Evolutionary conservation across 164 flowering plant genomes (phyloP).

Genomic region (Vitis vinifera): DNA sequence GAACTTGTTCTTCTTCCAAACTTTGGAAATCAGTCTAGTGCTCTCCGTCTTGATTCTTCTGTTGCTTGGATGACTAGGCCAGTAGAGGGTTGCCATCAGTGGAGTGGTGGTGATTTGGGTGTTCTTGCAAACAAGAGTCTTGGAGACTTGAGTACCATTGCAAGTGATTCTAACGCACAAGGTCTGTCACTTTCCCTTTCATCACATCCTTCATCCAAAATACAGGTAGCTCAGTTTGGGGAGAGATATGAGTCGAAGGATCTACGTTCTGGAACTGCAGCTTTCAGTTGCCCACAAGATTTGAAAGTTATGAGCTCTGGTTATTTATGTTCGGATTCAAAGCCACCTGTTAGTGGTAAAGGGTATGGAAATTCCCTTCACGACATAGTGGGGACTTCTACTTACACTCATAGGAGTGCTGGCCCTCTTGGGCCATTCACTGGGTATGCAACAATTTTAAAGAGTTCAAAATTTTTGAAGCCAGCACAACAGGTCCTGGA

Average conservation of each 20-base stretch:
- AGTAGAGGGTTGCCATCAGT: slow-evolving; percentile 21
- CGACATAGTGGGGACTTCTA: slow-evolving; percentile 28
- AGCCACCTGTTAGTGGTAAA: slow-evolving; percentile 19
- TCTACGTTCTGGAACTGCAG: slow-evolving; percentile 11
- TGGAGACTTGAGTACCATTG: slow-evolving; percentile 12
- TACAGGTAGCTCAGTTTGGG: slow-evolving; percentile 21
- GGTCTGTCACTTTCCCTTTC: slow-evolving; percentile 55
- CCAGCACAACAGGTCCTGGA: slow-evolving; percentile 73
- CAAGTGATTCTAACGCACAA: slow-evolving; percentile 27
- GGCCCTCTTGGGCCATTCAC: slow-evolving; percentile 98
- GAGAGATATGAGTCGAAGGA: slow-evolving; percentile 22
- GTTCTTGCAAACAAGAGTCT: slow-evolving; percentile 13
- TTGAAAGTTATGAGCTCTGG: slow-evolving; percentile 10
- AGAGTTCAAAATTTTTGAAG: slow-evolving; percentile 69
- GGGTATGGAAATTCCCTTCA: slow-evolving; percentile 32
- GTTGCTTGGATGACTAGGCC: slow-evolving; percentile 23
- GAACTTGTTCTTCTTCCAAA: slow-evolving; percentile 37
- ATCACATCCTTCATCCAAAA: slow-evolving; percentile 32
- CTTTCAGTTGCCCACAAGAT: slow-evolving; percentile 19
- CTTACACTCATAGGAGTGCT: slow-evolving; percentile 24
- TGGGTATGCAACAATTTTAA: slow-evolving; percentile 80
- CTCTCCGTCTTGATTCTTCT: slow-evolving; percentile 11
- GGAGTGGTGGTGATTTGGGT: slow-evolving; percentile 30
- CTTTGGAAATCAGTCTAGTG: slow-evolving; percentile 25
- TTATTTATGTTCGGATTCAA: slow-evolving; percentile 12